phyloP scores from a whole-genome alignment of 768 basidiomycete genomes.

The Amanita brunnescens region DNA sequence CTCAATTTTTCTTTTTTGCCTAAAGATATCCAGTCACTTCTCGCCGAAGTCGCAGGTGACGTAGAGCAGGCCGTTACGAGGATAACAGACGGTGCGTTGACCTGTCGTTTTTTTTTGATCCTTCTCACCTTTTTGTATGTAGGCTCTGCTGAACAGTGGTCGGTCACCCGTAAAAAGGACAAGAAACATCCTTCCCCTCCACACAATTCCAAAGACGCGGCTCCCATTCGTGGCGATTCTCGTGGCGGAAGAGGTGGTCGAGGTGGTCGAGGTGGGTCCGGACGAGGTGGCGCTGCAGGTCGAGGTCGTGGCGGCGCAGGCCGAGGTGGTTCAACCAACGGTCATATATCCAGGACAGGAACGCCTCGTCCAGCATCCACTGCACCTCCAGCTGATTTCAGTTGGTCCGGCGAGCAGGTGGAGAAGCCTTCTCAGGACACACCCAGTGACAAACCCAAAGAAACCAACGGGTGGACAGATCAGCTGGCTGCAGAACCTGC shows the following conservation, averaged over 20 bases:
- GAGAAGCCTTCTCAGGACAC: slow-evolving; percentile 15
- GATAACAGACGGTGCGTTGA: slow-evolving; percentile 60
- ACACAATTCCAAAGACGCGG: slow-evolving; percentile 45
- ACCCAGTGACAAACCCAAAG: slow-evolving; percentile 21
- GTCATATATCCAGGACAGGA: slow-evolving; percentile 28
- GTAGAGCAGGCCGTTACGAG: slow-evolving; percentile 59
- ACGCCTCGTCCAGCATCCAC: slow-evolving; percentile 20
- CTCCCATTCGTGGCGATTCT: slow-evolving; percentile 40
- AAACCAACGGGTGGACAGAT: slow-evolving; percentile 23
- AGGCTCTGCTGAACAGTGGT: slow-evolving; percentile 78
- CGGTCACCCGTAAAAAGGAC: slow-evolving; percentile 82
- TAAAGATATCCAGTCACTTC: slow-evolving; percentile 60
- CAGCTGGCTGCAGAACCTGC: slow-evolving; percentile 26
- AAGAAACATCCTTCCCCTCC: slow-evolving; percentile 47
- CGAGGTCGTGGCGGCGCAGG: slow-evolving; percentile 43
- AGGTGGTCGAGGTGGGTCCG: slow-evolving; percentile 51
- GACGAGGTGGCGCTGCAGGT: slow-evolving; percentile 41
- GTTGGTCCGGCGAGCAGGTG: slow-evolving; percentile 19
- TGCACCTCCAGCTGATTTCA: slow-evolving; percentile 16
- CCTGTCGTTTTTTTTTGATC: slow-evolving; percentile 6
- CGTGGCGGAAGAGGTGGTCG: slow-evolving; percentile 56
- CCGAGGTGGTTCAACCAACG: slow-evolving; percentile 32
- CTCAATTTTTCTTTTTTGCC: slow-evolving; percentile 16
- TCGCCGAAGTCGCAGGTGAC: slow-evolving; percentile 63
- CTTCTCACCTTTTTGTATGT: slow-evolving; percentile 3